Conservation (phyloP, 1,284 basidiomycete species). For the Tylopilus sp. region DNA sequence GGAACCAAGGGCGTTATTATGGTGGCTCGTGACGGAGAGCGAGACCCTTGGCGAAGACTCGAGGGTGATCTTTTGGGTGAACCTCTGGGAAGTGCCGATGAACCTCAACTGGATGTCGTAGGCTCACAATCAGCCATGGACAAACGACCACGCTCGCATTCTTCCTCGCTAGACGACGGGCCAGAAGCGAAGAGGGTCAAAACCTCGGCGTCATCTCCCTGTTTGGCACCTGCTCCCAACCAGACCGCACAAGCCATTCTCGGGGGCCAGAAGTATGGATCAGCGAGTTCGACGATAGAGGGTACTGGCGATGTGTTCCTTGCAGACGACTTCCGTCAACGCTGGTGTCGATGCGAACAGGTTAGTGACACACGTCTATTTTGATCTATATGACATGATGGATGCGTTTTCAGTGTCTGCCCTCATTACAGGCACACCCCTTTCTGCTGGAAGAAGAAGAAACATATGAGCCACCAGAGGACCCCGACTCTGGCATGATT, state of each 20-base stretch:
- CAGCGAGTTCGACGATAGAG: not conserved
- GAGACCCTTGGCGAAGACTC: slow-evolving; percentile 63
- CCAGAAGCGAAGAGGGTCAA: slow-evolving; percentile 64
- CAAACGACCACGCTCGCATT: slow-evolving; percentile 63
- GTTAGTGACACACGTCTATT: slow-evolving; percentile 49
- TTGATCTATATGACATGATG: slow-evolving; percentile 7
- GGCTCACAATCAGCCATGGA: slow-evolving; percentile 41
- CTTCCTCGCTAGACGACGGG: slow-evolving; percentile 41
- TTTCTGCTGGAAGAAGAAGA: slow-evolving; percentile 83
- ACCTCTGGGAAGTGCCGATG: slow-evolving; percentile 13
- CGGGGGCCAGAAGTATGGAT: slow-evolving; percentile 7
- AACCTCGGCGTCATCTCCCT: slow-evolving; percentile 44
- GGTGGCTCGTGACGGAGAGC: slow-evolving; percentile 62
- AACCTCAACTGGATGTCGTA: slow-evolving; percentile 39
- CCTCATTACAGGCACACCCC: slow-evolving; percentile 59
- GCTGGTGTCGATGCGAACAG: slow-evolving; percentile 77
- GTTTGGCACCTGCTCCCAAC: slow-evolving; percentile 65
- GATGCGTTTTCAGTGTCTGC: slow-evolving; percentile 59
- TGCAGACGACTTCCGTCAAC: slow-evolving; percentile 72
- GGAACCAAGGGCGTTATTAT: slow-evolving; percentile 73
- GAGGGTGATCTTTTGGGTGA: slow-evolving; percentile 31
- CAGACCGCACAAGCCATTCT: slow-evolving; percentile 55
- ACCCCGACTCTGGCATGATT: slow-evolving; percentile 77
- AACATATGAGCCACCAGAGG: slow-evolving; percentile 83
- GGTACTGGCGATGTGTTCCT: slow-evolving; percentile 80